These are phyloP conservation scores for Zizania latifolia DNA, from an alignment of 176 grass and related monocot genomes.

Conservation along the genomic window DNA sequence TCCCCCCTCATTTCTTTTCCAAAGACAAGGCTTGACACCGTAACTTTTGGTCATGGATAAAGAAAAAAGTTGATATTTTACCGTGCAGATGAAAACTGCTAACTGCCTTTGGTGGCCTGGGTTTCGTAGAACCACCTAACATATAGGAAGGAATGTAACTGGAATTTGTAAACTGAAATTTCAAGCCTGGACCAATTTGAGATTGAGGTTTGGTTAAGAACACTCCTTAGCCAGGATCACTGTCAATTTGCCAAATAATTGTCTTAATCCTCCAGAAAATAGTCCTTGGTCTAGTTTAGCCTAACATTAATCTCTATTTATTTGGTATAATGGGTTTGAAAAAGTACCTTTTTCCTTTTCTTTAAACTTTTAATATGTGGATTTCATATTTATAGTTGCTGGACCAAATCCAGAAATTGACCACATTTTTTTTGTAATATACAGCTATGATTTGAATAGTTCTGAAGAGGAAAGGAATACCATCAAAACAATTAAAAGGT, in stretches of 20 bases:
- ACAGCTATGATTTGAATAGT: slow-evolving; percentile 84
- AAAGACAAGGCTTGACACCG: background rate
- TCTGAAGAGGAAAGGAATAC: slow-evolving; percentile 64
- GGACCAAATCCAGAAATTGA: slow-evolving; percentile 14
- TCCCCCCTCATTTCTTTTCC: background rate
- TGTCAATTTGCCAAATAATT: background rate
- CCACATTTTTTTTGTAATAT: slow-evolving; percentile 20
- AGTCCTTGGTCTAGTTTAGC: background rate
- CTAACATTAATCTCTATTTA: background rate
- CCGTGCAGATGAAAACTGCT: background rate
- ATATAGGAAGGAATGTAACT: background rate
- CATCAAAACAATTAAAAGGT: slow-evolving; percentile 73
- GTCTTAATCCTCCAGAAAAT: background rate
- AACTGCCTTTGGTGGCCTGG: background rate
- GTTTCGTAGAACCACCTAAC: background rate
- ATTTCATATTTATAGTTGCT: background rate
- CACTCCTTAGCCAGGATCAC: background rate
- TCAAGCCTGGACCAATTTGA: background rate
- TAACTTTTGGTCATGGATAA: background rate
- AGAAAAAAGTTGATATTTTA: background rate
- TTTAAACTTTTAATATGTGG: background rate
- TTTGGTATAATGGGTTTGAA: background rate
- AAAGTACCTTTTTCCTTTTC: background rate
- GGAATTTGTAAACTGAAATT: background rate
- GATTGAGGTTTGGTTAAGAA: background rate